phyloP scores from a whole-genome alignment of 768 basidiomycete genomes.

The Clathrus columnatus region DNA sequence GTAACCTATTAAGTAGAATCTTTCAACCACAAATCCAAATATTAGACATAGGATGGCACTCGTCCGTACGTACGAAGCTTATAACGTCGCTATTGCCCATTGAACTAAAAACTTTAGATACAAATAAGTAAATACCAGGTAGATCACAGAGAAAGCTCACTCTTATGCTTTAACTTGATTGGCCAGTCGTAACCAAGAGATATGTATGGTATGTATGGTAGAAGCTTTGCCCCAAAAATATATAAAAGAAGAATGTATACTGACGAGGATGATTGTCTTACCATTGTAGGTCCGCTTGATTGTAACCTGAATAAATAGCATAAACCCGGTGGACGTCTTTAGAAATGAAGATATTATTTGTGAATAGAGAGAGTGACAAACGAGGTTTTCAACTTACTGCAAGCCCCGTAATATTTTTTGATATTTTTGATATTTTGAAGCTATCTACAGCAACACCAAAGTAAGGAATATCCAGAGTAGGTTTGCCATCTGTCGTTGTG shows the following conservation, averaged over 20 bases:
- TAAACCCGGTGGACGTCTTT: too few relatives aligned
- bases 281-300: neutral
- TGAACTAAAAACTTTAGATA: neutral
- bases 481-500: too few relatives aligned
- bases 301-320: neutral
- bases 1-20: neutral
- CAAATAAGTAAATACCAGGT: neutral
- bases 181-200: neutral
- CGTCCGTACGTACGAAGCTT: neutral
- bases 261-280: neutral
- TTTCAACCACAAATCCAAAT: neutral
- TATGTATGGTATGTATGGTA: neutral
- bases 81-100: neutral
- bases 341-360: too few relatives aligned
- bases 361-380: too few relatives aligned
- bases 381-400: too few relatives aligned
- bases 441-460: too few relatives aligned
- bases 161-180: neutral
- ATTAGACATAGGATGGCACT: too few relatives aligned
- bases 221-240: neutral
- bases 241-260: neutral
- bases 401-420: too few relatives aligned
- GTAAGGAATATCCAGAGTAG: too few relatives aligned
- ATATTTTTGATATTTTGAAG: too few relatives aligned
- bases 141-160: neutral